These are phyloP conservation scores for Microbotryomycetes sp. DNA, from an alignment of 1,284 basidiomycete species.

Conservation along the genomic window DNA sequence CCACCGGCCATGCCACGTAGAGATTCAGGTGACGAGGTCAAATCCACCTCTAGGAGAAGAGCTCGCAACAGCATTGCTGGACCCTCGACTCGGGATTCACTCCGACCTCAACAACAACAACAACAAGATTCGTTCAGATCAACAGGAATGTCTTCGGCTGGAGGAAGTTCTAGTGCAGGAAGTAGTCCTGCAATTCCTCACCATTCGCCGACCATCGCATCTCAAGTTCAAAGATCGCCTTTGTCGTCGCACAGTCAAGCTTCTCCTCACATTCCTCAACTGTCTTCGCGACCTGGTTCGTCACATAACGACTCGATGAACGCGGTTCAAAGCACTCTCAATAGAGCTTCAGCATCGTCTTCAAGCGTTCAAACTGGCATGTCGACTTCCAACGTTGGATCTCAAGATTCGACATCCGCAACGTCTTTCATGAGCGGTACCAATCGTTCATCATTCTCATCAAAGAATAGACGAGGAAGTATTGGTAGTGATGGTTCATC, in stretches of 20 bases:
- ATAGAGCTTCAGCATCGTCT: constrained; percentile 81
- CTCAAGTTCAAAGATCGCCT: neutral
- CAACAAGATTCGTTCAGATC: neutral
- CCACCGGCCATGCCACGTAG: constrained; percentile 36
- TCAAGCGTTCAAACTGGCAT: constrained; percentile 67
- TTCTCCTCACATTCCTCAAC: constrained; percentile 2
- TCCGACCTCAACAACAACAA: neutral
- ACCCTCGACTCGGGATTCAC: constrained; percentile 5
- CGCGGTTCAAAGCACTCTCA: constrained; percentile 39
- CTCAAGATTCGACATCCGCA: constrained; percentile 74
- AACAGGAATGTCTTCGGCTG: neutral
- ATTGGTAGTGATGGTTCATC: constrained; percentile 77
- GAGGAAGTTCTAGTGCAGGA: neutral
- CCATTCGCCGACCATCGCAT: neutral
- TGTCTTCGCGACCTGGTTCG: constrained; percentile 2
- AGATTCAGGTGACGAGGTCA: constrained; percentile 64
- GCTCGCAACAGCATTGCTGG: constrained; percentile 24
- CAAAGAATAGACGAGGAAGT: constrained; percentile 55
- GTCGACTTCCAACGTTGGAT: constrained; percentile 56
- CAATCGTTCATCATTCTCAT: constrained; percentile 54
- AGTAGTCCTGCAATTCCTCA: neutral
- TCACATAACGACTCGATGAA: neutral
- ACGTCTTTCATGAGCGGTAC: constrained; percentile 62
- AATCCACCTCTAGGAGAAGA: constrained; percentile 47
- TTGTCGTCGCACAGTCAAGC: neutral